Evolutionary conservation across 2,329 filamentous ascomycete species (phyloP), one percentile per base, ranked within the genome.

Genomic region (Calonectria pauciramosa): DNA sequence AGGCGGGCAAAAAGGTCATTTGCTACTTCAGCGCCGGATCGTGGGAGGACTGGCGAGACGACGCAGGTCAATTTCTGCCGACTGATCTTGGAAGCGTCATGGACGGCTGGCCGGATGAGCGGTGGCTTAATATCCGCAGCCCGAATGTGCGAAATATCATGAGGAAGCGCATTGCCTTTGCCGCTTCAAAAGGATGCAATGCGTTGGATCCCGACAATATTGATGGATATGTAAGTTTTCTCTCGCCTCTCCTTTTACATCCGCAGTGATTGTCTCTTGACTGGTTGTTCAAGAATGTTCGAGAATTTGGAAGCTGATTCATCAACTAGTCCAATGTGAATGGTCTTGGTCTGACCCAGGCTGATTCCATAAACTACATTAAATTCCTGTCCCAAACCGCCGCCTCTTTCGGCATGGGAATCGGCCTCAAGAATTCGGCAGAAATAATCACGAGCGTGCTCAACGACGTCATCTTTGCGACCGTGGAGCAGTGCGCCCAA

Each of bases 21-120:
- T 95, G 94, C 86, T 95, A 95, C 84, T 95, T 95, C 85, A 93
- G 91, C 68, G 93, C 92, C 0, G 94, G 94, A 1, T 93, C 91
- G 7, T 94, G 90, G 79, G 94, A 95, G 83, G 82, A 91, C 66
- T 91, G 89, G 86, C 88, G 93, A 4, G 84, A 87, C 1, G 94
- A 95, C 80, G 87, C 88, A 26, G 81, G 80, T 38, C 79, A 89
- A 6, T 95, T 94, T 80, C 80, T 85, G 10, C 75, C 86, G 1
- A 82, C 84, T 0, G 93, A 94, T 77, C 82, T 92, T 51, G 93
- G 93, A n/a, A 87, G 88, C 3, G 83, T 84, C 9, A 84, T 95
- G 9, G 87, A 91, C 13, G 93, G 90, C 7, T 95, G 94, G 93
- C 86, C 87, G 0, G 90, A 90, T 51, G 94, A 95, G 86, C 87